These are phyloP conservation scores for Streptanthus diversifolius DNA, from an alignment of 345 rosid species.

Conservation along the genomic window DNA sequence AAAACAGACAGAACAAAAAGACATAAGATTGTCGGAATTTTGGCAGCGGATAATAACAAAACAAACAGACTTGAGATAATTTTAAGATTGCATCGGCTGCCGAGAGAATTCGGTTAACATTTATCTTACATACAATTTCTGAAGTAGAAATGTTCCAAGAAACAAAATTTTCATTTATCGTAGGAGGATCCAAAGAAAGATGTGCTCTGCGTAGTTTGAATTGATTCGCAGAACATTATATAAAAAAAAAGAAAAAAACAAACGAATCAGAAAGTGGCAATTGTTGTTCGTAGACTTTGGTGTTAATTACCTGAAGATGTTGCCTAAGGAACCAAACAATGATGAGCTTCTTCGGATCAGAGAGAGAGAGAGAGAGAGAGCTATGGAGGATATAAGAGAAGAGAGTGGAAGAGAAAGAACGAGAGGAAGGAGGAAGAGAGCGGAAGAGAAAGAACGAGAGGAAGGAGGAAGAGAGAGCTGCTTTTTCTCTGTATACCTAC, in stretches of 20 bases:
- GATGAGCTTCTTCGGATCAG: conserved; percentile 12
- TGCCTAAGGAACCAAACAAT: background rate
- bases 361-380: background rate
- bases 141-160: background rate
- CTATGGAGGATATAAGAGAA: conserved; percentile 5
- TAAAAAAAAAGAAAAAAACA: background rate
- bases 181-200: background rate
- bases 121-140: background rate
- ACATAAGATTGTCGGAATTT: conserved; percentile 19
- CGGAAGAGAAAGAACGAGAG: conserved; percentile 21
- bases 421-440: background rate
- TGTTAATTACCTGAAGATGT: conserved; percentile 20
- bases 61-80: background rate
- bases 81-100: background rate
- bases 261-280: background rate
- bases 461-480: conserved; percentile 21
- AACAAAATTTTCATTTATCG: too few relatives aligned
- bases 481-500: conserved; percentile 2
- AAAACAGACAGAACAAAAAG: background rate
- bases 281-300: background rate
- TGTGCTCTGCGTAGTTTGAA: background rate
- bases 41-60: background rate
- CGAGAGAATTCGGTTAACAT: background rate
- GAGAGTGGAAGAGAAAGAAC: conserved; percentile 25
- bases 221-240: background rate